Evolutionary conservation across 2,329 filamentous ascomycete genomes (phyloP).

Genomic region (Colletotrichum sp.): DNA sequence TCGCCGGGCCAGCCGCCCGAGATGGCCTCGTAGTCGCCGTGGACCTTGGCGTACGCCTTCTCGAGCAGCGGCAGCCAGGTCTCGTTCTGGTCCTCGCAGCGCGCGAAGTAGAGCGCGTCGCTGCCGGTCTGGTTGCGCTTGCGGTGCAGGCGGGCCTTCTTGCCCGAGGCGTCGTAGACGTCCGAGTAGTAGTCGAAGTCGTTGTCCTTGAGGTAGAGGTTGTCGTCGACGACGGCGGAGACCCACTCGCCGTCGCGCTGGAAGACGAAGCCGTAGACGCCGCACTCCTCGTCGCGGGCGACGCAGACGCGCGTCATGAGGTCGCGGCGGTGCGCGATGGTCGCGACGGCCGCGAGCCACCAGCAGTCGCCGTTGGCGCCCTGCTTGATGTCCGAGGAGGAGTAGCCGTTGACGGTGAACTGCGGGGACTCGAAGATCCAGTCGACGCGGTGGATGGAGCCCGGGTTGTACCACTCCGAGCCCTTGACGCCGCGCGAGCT

Average conservation of each 20-base stretch:
- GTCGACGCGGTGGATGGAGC: slow-evolving; percentile 47
- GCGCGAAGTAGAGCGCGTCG: slow-evolving; percentile 71
- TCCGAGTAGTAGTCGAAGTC: slow-evolving; percentile 28
- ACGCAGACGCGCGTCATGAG: slow-evolving; percentile 73
- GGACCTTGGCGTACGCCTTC: slow-evolving; percentile 79
- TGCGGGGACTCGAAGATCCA: slow-evolving; percentile 47
- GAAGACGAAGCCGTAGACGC: slow-evolving; percentile 78
- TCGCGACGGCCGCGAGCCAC: slow-evolving; percentile 73
- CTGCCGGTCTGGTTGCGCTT: slow-evolving; percentile 71
- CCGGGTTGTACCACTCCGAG: slow-evolving; percentile 29
- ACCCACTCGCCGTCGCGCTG: slow-evolving; percentile 75
- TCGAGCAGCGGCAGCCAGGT: slow-evolving; percentile 78
- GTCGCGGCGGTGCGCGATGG: slow-evolving; percentile 68
- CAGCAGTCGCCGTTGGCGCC: slow-evolving; percentile 70
- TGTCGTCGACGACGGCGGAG: slow-evolving; percentile 74
- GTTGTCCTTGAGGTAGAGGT: slow-evolving; percentile 39
- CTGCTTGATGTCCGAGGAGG: slow-evolving; percentile 46
- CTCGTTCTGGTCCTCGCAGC: slow-evolving; percentile 72
- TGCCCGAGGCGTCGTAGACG: slow-evolving; percentile 42
- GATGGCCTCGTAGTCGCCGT: slow-evolving; percentile 73
- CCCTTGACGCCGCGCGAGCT: slow-evolving; percentile 12
- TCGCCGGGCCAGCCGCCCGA: slow-evolving; percentile 68
- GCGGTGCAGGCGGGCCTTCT: slow-evolving; percentile 65
- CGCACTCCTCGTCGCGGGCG: slow-evolving; percentile 68
- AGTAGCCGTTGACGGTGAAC: slow-evolving; percentile 44